These are phyloP conservation scores for Elsinoe ampelina DNA, from an alignment of 2,329 filamentous ascomycete species.

Conservation along the genomic window DNA sequence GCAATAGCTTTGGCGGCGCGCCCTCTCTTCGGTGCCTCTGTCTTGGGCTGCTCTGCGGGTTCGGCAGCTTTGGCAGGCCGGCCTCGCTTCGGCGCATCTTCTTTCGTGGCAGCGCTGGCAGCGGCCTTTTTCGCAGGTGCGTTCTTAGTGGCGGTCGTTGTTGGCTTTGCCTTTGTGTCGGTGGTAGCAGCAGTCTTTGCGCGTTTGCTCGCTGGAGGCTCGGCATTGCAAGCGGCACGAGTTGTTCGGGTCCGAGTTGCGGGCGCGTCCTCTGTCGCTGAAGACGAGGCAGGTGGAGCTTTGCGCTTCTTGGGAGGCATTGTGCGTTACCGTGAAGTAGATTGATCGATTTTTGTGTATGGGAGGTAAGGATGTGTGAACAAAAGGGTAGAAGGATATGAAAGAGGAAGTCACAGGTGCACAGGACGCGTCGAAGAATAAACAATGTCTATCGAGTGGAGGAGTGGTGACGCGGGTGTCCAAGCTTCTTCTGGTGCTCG, in stretches of 20 bases:
- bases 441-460: background rate
- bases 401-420: background rate
- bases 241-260: background rate
- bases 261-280: background rate
- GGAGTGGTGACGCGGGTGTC: constrained; percentile 3
- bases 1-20: constrained; percentile 12
- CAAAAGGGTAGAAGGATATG: background rate
- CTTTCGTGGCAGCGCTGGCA: constrained; percentile 10
- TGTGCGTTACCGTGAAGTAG: background rate
- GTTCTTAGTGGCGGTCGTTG: background rate
- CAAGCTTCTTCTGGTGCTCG: background rate
- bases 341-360: background rate
- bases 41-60: constrained; percentile 3
- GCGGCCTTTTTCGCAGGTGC: constrained; percentile 12
- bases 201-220: background rate
- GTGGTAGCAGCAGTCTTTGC: background rate
- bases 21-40: constrained; percentile 6
- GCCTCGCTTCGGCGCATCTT: constrained; percentile 22
- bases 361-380: background rate
- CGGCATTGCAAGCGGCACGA: background rate
- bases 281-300: background rate
- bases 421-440: constrained; percentile 2
- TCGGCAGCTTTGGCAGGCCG: constrained; percentile 23
- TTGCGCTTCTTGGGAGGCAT: constrained; percentile 15
- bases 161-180: background rate